phyloP scores from a whole-genome alignment of 176 grass and related monocot genomes.

The Cenchrus americanus region DNA sequence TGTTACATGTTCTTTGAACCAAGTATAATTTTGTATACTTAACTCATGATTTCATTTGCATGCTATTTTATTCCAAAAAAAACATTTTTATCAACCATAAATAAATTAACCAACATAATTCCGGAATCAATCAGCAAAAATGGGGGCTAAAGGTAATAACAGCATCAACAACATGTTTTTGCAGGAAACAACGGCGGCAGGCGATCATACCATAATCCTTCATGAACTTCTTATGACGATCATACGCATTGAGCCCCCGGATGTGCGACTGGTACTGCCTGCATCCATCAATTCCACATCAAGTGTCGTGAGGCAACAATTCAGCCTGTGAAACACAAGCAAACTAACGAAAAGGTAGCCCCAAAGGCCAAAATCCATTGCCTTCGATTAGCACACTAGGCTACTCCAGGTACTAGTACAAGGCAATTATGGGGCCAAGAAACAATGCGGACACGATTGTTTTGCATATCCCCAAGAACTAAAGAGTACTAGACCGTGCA shows the following conservation, averaged over 20 bases:
- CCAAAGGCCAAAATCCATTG: too few relatives aligned
- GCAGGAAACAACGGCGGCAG: neutral
- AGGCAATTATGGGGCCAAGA: neutral
- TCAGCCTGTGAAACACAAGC: neutral
- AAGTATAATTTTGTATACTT: neutral
- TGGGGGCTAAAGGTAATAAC: neutral
- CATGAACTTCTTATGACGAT: conserved; percentile 88
- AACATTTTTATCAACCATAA: neutral
- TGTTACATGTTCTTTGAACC: neutral
- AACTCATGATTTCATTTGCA: neutral
- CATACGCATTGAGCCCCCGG: conserved; percentile 79
- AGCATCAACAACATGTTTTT: neutral
- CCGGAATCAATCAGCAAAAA: neutral
- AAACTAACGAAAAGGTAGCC: too few relatives aligned
- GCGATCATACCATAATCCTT: conserved; percentile 65
- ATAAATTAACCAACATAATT: neutral
- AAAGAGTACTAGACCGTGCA: neutral
- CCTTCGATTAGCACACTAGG: neutral
- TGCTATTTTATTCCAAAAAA: neutral
- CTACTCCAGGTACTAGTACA: neutral
- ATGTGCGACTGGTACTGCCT: conserved; percentile 91
- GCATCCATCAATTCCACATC: conserved; percentile 40
- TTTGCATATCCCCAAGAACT: neutral
- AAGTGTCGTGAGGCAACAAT: neutral
- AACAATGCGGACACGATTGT: neutral